Base-by-base conservation (phyloP, 192 early-diverging fungal species). In the Coemansia sp. region DNA sequence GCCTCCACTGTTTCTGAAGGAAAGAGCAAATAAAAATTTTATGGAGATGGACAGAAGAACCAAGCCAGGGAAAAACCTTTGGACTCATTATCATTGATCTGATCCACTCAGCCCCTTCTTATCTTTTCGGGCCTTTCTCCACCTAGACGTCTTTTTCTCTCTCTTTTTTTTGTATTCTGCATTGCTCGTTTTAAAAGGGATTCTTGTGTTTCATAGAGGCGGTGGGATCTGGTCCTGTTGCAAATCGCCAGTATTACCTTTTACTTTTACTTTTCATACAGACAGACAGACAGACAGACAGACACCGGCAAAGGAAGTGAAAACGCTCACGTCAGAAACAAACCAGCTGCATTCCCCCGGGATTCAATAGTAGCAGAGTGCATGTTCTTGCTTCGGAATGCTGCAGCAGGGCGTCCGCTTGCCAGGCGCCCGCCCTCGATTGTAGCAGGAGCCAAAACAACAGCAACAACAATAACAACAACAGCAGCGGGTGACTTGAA, bases 371-470 rank as follows among this genome's bases (percentile, higher is more conserved):
- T 45, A 45, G 7, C 9, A 45, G 44, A 32, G 9, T 23, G n/a
- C 56, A 56, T 56, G 56, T 56, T 37, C 19, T 38, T 56, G 56
- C 26, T 56, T 56, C 56, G 56, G 37, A 56, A 21, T 10, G 21
- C 56, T 7, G 15, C 15, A 56, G 26, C 37, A 26, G 32, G 37
- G 56, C 56, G 19, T 9, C 5, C 21, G 1, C 9, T 26, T 16
- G 11, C 18, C 15, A 16, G 7, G n/a, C 13, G 18, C 6, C 11
- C 48, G 26, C 3, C 26, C 0, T 26, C 26, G n/a, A 12, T 50
- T 50, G 11, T 50, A n/a, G 48, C 26, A 26, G 26, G 26, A 26
- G 26, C 26, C 26, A 26, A 26, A n/a, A n/a, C n/a, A n/a, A n/a
- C n/a, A n/a, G n/a, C n/a, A n/a, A n/a, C n/a, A n/a, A n/a, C n/a